These are phyloP conservation scores for Isoetes engelmannii DNA, from an alignment of 83 land plant genomes.

Conservation along the genomic window DNA sequence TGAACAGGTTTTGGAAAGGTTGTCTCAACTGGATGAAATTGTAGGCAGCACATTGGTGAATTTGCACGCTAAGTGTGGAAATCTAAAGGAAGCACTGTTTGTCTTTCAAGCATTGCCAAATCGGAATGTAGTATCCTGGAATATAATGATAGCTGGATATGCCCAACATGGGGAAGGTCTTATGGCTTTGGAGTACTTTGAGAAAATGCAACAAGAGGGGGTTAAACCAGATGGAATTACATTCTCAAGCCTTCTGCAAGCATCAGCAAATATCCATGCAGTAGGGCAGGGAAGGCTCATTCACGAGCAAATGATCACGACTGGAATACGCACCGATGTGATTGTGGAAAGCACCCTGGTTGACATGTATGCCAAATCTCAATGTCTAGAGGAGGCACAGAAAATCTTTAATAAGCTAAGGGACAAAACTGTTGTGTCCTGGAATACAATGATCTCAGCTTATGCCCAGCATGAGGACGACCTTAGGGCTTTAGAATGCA, in stretches of 20 bases:
- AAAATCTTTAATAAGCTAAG: too few relatives aligned
- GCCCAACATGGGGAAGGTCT: neutral
- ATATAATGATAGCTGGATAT: neutral
- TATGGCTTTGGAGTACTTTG: neutral
- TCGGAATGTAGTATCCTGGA: neutral
- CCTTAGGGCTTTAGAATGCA: too few relatives aligned
- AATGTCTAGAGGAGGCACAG: neutral
- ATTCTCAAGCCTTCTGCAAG: neutral
- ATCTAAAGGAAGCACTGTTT: neutral
- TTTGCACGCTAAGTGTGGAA: neutral
- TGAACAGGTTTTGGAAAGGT: too few relatives aligned
- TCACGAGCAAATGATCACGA: neutral
- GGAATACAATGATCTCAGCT: neutral
- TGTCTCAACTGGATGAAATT: too few relatives aligned
- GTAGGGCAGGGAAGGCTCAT: conserved; percentile 3
- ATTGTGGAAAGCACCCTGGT: neutral
- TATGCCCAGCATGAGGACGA: neutral
- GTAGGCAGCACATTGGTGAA: neutral
- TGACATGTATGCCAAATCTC: neutral
- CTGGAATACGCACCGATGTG: neutral
- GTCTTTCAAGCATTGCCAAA: neutral
- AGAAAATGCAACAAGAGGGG: conserved; percentile 8
- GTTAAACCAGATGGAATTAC: neutral
- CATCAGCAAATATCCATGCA: neutral
- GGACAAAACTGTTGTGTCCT: too few relatives aligned